A percentile compares a stretch with the other conserved stretches of the same genome.
phyloP scores from a whole-genome alignment of 768 basidiomycete genomes.

The Serpula lacrymans region DNA sequence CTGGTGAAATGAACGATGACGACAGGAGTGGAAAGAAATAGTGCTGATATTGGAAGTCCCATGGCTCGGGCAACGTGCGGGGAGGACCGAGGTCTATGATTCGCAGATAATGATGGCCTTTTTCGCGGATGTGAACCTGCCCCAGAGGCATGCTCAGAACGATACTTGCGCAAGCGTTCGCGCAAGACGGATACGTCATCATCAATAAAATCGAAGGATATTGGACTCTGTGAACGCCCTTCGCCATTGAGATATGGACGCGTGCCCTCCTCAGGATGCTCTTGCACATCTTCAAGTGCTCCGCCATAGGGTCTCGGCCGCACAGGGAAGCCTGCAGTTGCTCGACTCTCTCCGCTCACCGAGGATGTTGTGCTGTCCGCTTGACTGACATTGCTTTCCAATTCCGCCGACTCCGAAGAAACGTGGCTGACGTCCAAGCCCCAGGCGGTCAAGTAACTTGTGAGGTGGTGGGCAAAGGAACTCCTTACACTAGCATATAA shows the following conservation, averaged over 20 bases:
- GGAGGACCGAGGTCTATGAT: slow-evolving; percentile 77
- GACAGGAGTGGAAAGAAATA: slow-evolving; percentile 30
- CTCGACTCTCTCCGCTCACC: background rate
- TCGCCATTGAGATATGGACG: slow-evolving; percentile 19
- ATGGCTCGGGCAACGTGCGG: slow-evolving; percentile 68
- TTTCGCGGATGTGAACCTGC: slow-evolving; percentile 50
- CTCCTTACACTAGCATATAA: slow-evolving; percentile 86
- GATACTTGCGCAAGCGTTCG: slow-evolving; percentile 66
- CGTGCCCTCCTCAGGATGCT: slow-evolving; percentile 11
- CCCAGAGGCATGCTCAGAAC: slow-evolving; percentile 47
- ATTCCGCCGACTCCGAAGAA: slow-evolving; percentile 54
- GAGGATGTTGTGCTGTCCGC: slow-evolving; percentile 13
- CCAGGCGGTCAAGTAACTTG: slow-evolving; percentile 92
- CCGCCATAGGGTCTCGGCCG: slow-evolving; percentile 8
- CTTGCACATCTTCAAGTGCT: slow-evolving; percentile 14
- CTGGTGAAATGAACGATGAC: slow-evolving; percentile 87
- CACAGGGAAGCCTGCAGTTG: background rate
- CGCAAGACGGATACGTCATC: slow-evolving; percentile 84
- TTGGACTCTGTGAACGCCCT: slow-evolving; percentile 21
- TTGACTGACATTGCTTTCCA: slow-evolving; percentile 30
- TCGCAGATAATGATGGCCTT: slow-evolving; percentile 62
- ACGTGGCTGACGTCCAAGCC: slow-evolving; percentile 90
- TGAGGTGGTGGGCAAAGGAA: slow-evolving; percentile 88
- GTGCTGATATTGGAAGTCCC: slow-evolving; percentile 31
- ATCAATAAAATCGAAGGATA: slow-evolving; percentile 87